Evolutionary conservation across 2,329 filamentous ascomycete genomes (phyloP).

Genomic region (Zopfia rhizophila): DNA sequence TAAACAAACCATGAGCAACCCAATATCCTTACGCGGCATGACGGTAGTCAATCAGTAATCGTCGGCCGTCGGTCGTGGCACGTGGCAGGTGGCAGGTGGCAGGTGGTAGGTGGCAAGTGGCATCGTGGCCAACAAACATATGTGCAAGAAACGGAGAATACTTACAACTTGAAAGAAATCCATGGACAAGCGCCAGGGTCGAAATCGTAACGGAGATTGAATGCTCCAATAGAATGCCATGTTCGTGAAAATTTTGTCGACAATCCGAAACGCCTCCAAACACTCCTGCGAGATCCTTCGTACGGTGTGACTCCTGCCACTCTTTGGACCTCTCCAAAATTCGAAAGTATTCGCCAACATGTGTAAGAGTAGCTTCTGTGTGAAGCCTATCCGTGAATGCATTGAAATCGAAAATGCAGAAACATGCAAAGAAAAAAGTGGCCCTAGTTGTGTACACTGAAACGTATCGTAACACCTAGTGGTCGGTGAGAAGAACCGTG

Average conservation of each 20-base stretch:
- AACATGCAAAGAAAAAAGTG: not conserved
- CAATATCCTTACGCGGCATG: too few relatives aligned
- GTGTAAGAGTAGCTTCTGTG: not conserved
- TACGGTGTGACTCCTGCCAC: slow-evolving; percentile 6
- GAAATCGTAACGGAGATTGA: not conserved
- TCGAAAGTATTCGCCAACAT: slow-evolving; percentile 36
- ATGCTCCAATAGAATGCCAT: slow-evolving; percentile 17
- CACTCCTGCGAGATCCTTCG: slow-evolving; percentile 33
- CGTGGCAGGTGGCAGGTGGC: slow-evolving; percentile 8
- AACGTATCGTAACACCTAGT: slow-evolving; percentile 20
- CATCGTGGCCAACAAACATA: too few relatives aligned
- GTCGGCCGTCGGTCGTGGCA: too few relatives aligned
- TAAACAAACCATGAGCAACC: too few relatives aligned
- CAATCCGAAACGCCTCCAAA: slow-evolving; percentile 33
- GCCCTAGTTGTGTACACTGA: not conserved
- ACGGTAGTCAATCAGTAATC: too few relatives aligned
- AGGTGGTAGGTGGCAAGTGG: slow-evolving; percentile 10
- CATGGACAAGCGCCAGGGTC: too few relatives aligned
- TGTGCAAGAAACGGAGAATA: slow-evolving; percentile 23
- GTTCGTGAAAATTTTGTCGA: slow-evolving; percentile 3
- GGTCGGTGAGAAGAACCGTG: slow-evolving; percentile 40
- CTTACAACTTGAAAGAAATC: slow-evolving; percentile 27
- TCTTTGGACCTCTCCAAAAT: slow-evolving; percentile 18
- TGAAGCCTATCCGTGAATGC: not conserved
- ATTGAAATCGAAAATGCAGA: not conserved